Evolutionary conservation across 208 protist genomes (phyloP).

Genomic region (Jaenimonas drosophilae): DNA sequence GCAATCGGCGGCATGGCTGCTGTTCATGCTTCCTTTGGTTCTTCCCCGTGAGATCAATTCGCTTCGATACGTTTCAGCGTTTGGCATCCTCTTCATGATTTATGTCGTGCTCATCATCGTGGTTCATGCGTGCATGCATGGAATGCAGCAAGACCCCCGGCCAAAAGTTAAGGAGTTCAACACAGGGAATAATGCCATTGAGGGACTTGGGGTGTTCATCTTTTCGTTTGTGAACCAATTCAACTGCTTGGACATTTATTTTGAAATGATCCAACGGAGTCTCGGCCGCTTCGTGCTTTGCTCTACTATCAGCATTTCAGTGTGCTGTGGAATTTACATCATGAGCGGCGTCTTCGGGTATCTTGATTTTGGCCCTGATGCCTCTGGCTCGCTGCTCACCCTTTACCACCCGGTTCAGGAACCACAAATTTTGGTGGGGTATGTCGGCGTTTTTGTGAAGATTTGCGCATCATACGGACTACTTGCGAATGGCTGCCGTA

Average conservation of each 20-base stretch:
- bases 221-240: constrained; percentile 3
- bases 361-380: constrained; percentile 55
- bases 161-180: constrained; percentile 7
- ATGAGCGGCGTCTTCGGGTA: constrained; percentile 52
- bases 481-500: no score
- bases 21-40: constrained; percentile 14
- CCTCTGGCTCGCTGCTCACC: no score
- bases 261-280: constrained; percentile 16
- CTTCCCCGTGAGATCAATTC: constrained; percentile 11
- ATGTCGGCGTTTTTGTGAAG: no score
- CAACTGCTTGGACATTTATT: constrained; percentile 10
- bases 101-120: neutral
- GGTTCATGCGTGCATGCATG: neutral
- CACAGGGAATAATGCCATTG: constrained; percentile 7
- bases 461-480: no score
- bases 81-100: constrained; percentile 1
- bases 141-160: constrained; percentile 3
- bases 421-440: no score
- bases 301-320: constrained; percentile 21
- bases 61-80: constrained; percentile 7
- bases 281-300: constrained; percentile 19
- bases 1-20: neutral
- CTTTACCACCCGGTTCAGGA: no score
- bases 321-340: constrained; percentile 53
- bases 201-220: constrained; percentile 10